Conservation (phyloP, 2,329 filamentous ascomycete species). For the Epicoccum sorghinum region DNA sequence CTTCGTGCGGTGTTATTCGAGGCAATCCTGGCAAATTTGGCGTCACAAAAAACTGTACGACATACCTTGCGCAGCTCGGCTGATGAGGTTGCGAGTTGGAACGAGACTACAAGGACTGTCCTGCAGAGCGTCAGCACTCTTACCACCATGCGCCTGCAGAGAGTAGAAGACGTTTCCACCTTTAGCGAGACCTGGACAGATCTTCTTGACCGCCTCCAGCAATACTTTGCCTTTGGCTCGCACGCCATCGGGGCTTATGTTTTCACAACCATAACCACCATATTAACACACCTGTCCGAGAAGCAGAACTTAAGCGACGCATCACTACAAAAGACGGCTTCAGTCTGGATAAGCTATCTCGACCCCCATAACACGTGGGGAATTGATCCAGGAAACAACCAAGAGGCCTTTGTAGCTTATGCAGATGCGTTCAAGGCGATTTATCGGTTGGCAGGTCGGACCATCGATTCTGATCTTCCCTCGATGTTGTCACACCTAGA, state of each 20-base stretch:
- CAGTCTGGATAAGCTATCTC: conserved; percentile 45
- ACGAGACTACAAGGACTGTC: conserved; percentile 49
- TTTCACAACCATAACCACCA: conserved; percentile 47
- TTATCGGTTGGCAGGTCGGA: conserved; percentile 73
- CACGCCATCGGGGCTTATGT: conserved; percentile 52
- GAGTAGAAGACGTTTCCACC: conserved; percentile 68
- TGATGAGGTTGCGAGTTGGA: conserved; percentile 41
- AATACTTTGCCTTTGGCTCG: conserved; percentile 49
- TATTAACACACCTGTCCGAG: conserved; percentile 44
- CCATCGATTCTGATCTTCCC: conserved; percentile 66
- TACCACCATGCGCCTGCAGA: conserved; percentile 76
- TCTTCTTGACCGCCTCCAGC: conserved; percentile 71
- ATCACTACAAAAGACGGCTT: conserved; percentile 41
- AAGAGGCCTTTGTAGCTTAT: conserved; percentile 86
- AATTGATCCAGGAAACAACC: conserved; percentile 59
- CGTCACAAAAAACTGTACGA: conserved; percentile 31
- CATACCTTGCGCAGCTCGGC: conserved; percentile 15
- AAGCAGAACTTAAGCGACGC: conserved; percentile 27
- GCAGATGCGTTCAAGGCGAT: conserved; percentile 76
- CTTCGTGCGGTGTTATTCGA: conserved; percentile 81
- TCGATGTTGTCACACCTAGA: conserved; percentile 75
- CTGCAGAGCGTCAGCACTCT: conserved; percentile 56
- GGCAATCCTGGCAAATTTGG: conserved; percentile 69
- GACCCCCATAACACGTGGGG: conserved; percentile 31
- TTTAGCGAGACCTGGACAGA: conserved; percentile 79